These are phyloP conservation scores for Curvularia hawaiiensis DNA, from an alignment of 2,329 filamentous ascomycete genomes.

Conservation along the genomic window DNA sequence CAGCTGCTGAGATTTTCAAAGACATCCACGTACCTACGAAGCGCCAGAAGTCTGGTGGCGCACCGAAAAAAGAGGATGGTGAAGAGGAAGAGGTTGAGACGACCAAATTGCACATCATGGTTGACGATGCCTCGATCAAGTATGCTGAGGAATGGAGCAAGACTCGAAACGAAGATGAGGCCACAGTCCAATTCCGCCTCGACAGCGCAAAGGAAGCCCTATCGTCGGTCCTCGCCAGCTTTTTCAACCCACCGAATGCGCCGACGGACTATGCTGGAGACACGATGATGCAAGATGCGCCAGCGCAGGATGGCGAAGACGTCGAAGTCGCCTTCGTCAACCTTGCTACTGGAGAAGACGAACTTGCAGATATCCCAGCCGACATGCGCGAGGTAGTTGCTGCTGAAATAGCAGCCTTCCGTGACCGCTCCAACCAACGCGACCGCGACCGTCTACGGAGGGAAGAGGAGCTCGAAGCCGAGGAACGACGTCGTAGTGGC, in stretches of 20 bases:
- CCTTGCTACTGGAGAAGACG: constrained; percentile 76
- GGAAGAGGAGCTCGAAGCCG: constrained; percentile 91
- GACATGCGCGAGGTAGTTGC: constrained; percentile 97
- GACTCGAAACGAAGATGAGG: constrained; percentile 66
- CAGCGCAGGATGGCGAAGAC: constrained; percentile 60
- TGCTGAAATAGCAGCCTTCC: constrained; percentile 90
- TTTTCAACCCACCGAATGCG: constrained; percentile 67
- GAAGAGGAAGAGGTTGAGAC: constrained; percentile 63
- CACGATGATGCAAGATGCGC: constrained; percentile 67
- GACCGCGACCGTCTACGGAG: constrained; percentile 85
- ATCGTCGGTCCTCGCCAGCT: constrained; percentile 68
- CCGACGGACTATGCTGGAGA: constrained; percentile 68
- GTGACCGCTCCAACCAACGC: constrained; percentile 85
- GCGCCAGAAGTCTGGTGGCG: constrained; percentile 64
- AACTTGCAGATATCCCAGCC: constrained; percentile 90
- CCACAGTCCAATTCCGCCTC: constrained; percentile 68
- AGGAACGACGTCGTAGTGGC: constrained; percentile 74
- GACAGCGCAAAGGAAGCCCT: constrained; percentile 72
- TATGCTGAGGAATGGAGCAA: constrained; percentile 85
- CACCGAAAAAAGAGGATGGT: constrained; percentile 47
- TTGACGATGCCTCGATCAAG: constrained; percentile 81
- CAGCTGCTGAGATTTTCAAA: constrained; percentile 82
- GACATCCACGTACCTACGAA: constrained; percentile 82
- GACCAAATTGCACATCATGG: constrained; percentile 68
- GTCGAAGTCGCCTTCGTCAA: constrained; percentile 91